These are phyloP conservation scores for Penicillium lagena DNA, from an alignment of 495 filamentous ascomycete species.

Conservation along the genomic window DNA sequence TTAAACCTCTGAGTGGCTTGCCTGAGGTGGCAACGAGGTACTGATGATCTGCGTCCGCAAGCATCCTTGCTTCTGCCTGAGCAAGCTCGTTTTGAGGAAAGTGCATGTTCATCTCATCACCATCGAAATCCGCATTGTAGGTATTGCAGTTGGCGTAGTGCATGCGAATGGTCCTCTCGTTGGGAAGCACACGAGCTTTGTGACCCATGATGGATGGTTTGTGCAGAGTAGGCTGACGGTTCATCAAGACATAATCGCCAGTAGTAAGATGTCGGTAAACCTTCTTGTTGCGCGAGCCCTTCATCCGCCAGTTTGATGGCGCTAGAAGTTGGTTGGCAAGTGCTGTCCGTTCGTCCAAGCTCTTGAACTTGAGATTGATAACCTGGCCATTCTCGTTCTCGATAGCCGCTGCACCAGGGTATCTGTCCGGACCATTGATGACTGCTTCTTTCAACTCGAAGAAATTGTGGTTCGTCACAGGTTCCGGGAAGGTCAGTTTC, in stretches of 20 bases:
- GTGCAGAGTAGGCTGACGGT: constrained; percentile 97
- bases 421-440: constrained; percentile 86
- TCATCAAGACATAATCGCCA: constrained; percentile 97
- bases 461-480: constrained; percentile 95
- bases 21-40: constrained; percentile 93
- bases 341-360: constrained; percentile 72
- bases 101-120: constrained; percentile 99
- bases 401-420: constrained; percentile 89
- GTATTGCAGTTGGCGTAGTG: constrained; percentile 99
- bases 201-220: constrained; percentile 99
- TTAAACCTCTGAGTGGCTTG: constrained; percentile 90
- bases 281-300: constrained; percentile 84
- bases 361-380: constrained; percentile 80
- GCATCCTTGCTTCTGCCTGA: constrained; percentile 78
- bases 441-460: constrained; percentile 94
- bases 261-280: constrained; percentile 94
- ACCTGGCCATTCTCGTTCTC: constrained; percentile 94
- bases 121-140: constrained; percentile 99
- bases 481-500: constrained; percentile 95
- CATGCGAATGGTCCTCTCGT: constrained; percentile 97
- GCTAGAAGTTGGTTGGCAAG: constrained; percentile 89
- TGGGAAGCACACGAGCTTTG: constrained; percentile 82
- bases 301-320: constrained; percentile 69
- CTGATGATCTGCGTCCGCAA: constrained; percentile 95
- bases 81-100: constrained; percentile 97